A percentile compares a stretch with the other conserved stretches of the same genome.
Conservation (phyloP, 257 asterid species). For the Perilla frutescens region DNA sequence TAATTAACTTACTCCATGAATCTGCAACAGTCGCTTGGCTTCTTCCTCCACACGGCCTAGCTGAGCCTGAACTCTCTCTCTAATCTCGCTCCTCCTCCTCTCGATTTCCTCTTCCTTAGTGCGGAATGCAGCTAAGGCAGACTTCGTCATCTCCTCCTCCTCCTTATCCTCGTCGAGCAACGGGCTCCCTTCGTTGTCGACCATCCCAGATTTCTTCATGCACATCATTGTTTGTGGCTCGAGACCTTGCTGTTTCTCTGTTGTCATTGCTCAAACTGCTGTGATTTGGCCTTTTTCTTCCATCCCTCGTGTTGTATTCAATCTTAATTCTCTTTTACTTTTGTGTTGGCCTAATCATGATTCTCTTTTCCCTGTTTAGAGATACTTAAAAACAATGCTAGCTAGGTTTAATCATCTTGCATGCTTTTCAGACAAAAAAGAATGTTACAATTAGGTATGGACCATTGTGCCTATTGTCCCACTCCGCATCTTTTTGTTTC, state of each 20-base stretch:
- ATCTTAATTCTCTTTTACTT: conserved; percentile 33
- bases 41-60: conserved; percentile 76
- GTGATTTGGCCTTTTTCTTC: background rate
- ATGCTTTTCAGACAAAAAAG: conserved; percentile 10
- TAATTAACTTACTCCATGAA: conserved; percentile 60
- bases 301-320: background rate
- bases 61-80: conserved; percentile 71
- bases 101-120: conserved; percentile 92
- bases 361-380: conserved; percentile 40
- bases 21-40: conserved; percentile 64
- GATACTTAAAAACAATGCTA: conserved; percentile 46
- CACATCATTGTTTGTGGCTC: conserved; percentile 43
- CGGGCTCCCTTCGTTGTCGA: conserved; percentile 47
- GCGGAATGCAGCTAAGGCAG: conserved; percentile 66
- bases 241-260: conserved; percentile 44
- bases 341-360: conserved; percentile 44
- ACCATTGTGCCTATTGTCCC: too few species aligned
- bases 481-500: too few species aligned
- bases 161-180: conserved; percentile 53
- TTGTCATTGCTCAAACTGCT: conserved; percentile 22
- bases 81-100: conserved; percentile 65
- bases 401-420: conserved; percentile 16
- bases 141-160: conserved; percentile 71
- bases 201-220: conserved; percentile 47
- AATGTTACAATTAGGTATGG: conserved; percentile 13